Conservation (phyloP, 345 rosid genomes). For the Lenwebbia sp. region DNA sequence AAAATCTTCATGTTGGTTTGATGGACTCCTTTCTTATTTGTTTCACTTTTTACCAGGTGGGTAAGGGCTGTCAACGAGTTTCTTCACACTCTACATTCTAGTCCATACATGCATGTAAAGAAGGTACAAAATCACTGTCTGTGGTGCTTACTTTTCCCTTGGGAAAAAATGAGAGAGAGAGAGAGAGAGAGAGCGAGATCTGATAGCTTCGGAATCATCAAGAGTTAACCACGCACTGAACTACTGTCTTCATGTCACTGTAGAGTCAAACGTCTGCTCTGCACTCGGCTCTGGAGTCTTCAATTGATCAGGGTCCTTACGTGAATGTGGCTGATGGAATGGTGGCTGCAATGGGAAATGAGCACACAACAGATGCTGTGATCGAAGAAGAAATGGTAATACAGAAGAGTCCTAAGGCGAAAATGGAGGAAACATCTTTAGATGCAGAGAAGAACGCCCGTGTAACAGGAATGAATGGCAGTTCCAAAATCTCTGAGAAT, state of each 20-base stretch:
- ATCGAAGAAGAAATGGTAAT: conserved; percentile 2
- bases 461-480: conserved; percentile 4
- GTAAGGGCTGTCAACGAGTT: conserved; percentile 71
- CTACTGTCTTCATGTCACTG: background rate
- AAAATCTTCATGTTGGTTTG: background rate
- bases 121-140: conserved; percentile 24
- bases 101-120: conserved; percentile 55
- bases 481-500: conserved; percentile 2
- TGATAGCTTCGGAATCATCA: too few species aligned
- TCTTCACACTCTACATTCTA: conserved; percentile 48
- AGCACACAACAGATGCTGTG: conserved; percentile 6
- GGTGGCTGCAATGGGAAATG: conserved; percentile 48
- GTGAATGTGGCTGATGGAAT: conserved; percentile 60
- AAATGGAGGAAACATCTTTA: background rate
- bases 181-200: background rate
- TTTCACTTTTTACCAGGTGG: conserved; percentile 54
- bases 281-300: conserved; percentile 21
- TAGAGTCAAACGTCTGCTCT: conserved; percentile 18
- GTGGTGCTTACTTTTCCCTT: background rate
- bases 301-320: conserved; percentile 63
- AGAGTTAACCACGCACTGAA: background rate
- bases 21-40: background rate
- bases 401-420: background rate
- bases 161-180: background rate
- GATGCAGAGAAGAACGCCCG: conserved; percentile 9